Evolutionary conservation across 2,329 filamentous ascomycete genomes (phyloP), one percentile per base, ranked within the genome.

Genomic region (Stagonosporopsis tanaceti): DNA sequence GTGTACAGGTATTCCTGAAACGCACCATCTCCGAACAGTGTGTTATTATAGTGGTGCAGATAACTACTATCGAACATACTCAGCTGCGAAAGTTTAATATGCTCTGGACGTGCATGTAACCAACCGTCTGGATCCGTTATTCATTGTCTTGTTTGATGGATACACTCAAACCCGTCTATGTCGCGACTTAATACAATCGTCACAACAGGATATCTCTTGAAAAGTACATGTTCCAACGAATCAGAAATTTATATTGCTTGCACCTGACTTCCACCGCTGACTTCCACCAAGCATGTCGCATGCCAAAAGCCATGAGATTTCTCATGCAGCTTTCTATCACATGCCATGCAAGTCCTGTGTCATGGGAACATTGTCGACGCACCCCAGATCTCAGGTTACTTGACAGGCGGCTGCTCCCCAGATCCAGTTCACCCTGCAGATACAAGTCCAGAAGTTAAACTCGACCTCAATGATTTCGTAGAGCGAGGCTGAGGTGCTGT

Each of bases 341-440:
- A 42, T 57, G 47, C 22, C 37, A 47, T 27, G 28, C 27, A 37
- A 35, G 17, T 9, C n/a, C 11, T 39, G 40, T 39, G 40, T 40
- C 46, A 51, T 20, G 24, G 38, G 47, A 39, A 24, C 47, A 52
- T 39, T 20, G 32, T 44, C 7, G 24, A 17, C 25, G 48, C 22
- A 39, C 48, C 47, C 44, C 48, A 48, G 42, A 44, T 45, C 25
- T 28, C 22, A 28, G 32, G 28, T 30, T 30, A 17, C 30, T 45
- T 51, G 41, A 47, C 47, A 42, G 35, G 30, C 42, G 53, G 41
- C 35, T 41, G 17, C 20, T 24, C n/a, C 24, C 53, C 48, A 57
- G 25, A 45, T 40, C 25, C 32, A 44, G 35, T 3, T 50, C 45
- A 11, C 50, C 54, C 48, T 57, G 54, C 54, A 57, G 54, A 52